phyloP scores from a whole-genome alignment of 768 basidiomycete genomes.

The Roridomyces roridus region DNA sequence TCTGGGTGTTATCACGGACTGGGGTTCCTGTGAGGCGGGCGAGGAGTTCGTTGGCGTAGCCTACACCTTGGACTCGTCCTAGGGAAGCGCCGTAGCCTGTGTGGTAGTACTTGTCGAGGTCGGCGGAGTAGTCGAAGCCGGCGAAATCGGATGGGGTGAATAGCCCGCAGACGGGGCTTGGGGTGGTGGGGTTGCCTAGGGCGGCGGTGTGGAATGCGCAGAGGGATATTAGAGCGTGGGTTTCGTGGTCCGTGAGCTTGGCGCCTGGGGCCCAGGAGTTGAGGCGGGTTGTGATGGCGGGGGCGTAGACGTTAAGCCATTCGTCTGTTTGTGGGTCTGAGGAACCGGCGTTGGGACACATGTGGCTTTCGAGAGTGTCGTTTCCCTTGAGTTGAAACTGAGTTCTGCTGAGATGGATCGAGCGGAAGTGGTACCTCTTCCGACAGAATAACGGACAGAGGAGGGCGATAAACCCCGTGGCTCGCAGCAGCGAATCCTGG shows the following conservation, averaged over 20 bases:
- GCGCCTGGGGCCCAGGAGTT: slow-evolving; percentile 69
- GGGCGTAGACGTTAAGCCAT: slow-evolving; percentile 66
- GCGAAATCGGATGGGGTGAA: slow-evolving; percentile 70
- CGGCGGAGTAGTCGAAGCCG: slow-evolving; percentile 71
- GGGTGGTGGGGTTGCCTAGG: slow-evolving; percentile 6
- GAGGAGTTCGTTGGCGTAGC: slow-evolving; percentile 89
- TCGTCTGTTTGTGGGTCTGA: slow-evolving; percentile 47
- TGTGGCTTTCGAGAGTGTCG: slow-evolving; percentile 69
- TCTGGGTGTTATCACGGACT: slow-evolving; percentile 74
- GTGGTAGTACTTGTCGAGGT: slow-evolving; percentile 80
- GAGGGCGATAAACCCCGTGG: slow-evolving; percentile 47
- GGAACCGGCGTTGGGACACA: slow-evolving; percentile 64
- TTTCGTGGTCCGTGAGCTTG: slow-evolving; percentile 58
- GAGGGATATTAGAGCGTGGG: slow-evolving; percentile 67
- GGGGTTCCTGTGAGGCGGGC: slow-evolving; percentile 73
- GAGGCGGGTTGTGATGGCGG: slow-evolving; percentile 62
- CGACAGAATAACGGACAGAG: slow-evolving; percentile 60
- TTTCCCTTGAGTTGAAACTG: slow-evolving; percentile 51
- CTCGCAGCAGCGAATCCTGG: slow-evolving; percentile 69
- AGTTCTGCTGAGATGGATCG: not conserved
- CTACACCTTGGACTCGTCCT: slow-evolving; percentile 83
- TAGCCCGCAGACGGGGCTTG: slow-evolving; percentile 76
- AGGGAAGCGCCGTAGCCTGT: slow-evolving; percentile 77
- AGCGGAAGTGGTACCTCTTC: slow-evolving; percentile 48
- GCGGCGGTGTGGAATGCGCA: slow-evolving; percentile 83